A percentile compares a stretch with the other conserved stretches of the same genome.
phyloP scores from a whole-genome alignment of 148 eudicot species.

The Silene latifolia region DNA sequence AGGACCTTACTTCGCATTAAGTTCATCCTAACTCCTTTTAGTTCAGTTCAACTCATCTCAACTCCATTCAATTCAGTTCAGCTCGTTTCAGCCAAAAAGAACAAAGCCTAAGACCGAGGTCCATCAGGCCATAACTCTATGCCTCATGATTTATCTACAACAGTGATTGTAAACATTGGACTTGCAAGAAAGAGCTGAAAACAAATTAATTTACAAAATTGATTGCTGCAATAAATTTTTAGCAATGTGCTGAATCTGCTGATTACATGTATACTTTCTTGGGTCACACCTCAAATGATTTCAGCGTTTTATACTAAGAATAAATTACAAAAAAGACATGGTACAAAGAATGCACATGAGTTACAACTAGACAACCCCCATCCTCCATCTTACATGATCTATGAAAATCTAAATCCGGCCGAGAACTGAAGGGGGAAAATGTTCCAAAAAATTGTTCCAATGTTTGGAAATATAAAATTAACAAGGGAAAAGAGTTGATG shows the following conservation, averaged over 20 bases:
- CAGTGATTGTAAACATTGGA: neutral
- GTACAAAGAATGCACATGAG: slow-evolving; percentile 17
- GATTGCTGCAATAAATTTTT: slow-evolving; percentile 15
- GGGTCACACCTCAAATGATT: slow-evolving; percentile 13
- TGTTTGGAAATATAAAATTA: neutral
- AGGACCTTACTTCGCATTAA: no score
- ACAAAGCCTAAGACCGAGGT: no score
- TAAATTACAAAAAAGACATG: slow-evolving; percentile 25
- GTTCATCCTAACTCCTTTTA: no score
- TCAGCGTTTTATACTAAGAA: slow-evolving; percentile 18
- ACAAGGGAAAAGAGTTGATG: neutral
- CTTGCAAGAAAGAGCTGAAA: neutral
- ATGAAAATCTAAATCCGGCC: slow-evolving; percentile 18
- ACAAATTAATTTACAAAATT: slow-evolving; percentile 4
- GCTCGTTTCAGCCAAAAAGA: no score
- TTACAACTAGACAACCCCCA: neutral
- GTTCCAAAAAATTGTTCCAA: slow-evolving; percentile 10
- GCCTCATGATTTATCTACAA: no score
- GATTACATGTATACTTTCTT: slow-evolving; percentile 13
- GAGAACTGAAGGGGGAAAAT: slow-evolving; percentile 8
- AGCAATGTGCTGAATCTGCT: slow-evolving; percentile 20
- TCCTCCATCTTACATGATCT: neutral
- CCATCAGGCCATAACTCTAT: no score
- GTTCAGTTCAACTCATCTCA: no score
- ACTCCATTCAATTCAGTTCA: no score